phyloP scores from a whole-genome alignment of 441 rosid species.

The Flueggea neowawraea region DNA sequence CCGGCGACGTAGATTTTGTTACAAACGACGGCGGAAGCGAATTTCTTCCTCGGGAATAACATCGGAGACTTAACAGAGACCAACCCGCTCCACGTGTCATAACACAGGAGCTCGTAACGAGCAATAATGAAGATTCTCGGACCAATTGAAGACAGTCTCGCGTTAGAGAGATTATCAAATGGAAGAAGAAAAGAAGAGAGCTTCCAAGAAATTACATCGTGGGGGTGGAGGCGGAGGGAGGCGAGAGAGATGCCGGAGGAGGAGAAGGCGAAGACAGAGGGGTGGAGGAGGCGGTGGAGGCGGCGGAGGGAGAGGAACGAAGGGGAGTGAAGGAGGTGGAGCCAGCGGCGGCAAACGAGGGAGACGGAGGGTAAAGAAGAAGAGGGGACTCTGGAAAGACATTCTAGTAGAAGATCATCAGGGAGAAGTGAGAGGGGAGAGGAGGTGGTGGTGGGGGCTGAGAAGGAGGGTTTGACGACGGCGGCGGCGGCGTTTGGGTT shows the following conservation, averaged over 20 bases:
- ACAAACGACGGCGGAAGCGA: conserved; percentile 62
- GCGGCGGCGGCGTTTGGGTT: conserved; percentile 35
- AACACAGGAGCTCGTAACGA: conserved; percentile 44
- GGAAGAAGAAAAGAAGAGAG: conserved; percentile 27
- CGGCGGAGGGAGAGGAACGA: conserved; percentile 64
- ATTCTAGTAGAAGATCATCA: conserved; percentile 73
- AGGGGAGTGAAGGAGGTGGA: conserved; percentile 54
- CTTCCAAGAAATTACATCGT: conserved; percentile 22
- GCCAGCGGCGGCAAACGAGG: conserved; percentile 82
- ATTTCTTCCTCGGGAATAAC: conserved; percentile 56
- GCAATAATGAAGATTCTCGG: conserved; percentile 59
- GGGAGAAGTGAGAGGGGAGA: conserved; percentile 54
- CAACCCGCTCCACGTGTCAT: conserved; percentile 58
- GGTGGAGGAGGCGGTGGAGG: conserved; percentile 35
- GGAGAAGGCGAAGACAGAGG: conserved; percentile 47
- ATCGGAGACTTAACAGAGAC: conserved; percentile 46
- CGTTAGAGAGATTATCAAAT: conserved; percentile 27
- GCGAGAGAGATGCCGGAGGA: conserved; percentile 41
- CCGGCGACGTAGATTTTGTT: conserved; percentile 76
- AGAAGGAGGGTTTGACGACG: conserved; percentile 18
- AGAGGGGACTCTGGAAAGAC: conserved; percentile 64
- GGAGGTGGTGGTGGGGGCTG: conserved; percentile 10
- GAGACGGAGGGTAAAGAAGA: conserved; percentile 57
- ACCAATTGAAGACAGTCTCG: conserved; percentile 59
- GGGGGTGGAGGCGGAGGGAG: conserved; percentile 27